Evolutionary conservation across 2,329 filamentous ascomycete species (phyloP).

Genomic region (Harringtonia aguacate): DNA sequence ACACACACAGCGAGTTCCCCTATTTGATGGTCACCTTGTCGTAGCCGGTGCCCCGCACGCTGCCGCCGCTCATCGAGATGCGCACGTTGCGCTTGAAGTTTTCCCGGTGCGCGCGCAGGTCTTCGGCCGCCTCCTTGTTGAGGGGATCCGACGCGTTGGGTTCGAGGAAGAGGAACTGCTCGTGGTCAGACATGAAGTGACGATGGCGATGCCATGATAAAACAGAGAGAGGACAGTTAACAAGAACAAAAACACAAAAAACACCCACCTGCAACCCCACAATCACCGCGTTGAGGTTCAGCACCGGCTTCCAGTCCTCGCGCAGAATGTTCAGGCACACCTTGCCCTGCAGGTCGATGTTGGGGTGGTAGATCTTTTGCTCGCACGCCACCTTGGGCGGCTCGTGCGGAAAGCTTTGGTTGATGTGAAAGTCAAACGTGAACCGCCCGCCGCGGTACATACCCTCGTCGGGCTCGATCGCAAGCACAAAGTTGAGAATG

Average conservation of each 20-base stretch:
- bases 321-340: slow-evolving; percentile 95
- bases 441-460: slow-evolving; percentile 84
- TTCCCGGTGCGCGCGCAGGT: slow-evolving; percentile 76
- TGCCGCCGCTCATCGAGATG: slow-evolving; percentile 70
- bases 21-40: slow-evolving; percentile 59
- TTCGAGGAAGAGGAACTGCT: slow-evolving; percentile 86
- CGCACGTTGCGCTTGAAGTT: slow-evolving; percentile 87
- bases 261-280: slow-evolving; percentile 76
- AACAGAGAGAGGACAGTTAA: slow-evolving; percentile 5
- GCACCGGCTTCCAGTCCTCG: slow-evolving; percentile 97
- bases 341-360: slow-evolving; percentile 96
- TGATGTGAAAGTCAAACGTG: slow-evolving; percentile 84
- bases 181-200: slow-evolving; percentile 23
- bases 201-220: no score
- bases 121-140: slow-evolving; percentile 95
- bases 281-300: slow-evolving; percentile 96
- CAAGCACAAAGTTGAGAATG: slow-evolving; percentile 74
- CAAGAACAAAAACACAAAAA: background rate
- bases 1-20: no score
- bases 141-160: slow-evolving; percentile 95
- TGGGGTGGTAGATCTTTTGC: slow-evolving; percentile 98
- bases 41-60: slow-evolving; percentile 61
- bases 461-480: slow-evolving; percentile 75
- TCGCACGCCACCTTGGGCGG: slow-evolving; percentile 94
- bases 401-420: slow-evolving; percentile 92